Conservation (phyloP, 768 basidiomycete genomes). For the Tylopilus vinaceipallidus region DNA sequence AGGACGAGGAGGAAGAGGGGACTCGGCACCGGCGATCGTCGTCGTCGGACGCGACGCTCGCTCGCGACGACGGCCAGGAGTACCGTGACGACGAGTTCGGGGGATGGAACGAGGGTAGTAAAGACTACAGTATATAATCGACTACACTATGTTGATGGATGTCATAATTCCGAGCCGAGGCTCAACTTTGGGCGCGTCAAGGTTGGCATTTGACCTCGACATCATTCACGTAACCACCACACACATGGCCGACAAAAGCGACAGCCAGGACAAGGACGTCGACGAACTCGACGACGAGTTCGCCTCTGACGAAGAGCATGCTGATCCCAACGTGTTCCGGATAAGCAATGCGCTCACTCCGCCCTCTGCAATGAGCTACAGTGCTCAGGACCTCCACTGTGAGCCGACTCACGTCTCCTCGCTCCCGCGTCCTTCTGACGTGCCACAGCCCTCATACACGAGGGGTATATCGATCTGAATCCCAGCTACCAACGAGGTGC, state of each 20-base stretch:
- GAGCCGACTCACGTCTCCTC: constrained; percentile 11
- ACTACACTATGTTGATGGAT: no score
- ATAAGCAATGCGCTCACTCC: constrained; percentile 42
- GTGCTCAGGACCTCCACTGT: constrained; percentile 50
- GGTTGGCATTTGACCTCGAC: neutral
- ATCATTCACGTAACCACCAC: neutral
- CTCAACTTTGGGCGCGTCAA: no score
- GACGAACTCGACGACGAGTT: constrained; percentile 48
- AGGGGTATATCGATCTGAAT: constrained; percentile 66
- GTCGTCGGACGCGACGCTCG: constrained; percentile 39
- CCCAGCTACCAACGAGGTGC: constrained; percentile 73
- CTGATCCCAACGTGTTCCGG: constrained; percentile 41
- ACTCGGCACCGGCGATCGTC: constrained; percentile 33
- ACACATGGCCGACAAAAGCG: constrained; percentile 19
- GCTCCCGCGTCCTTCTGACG: neutral
- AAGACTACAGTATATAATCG: constrained; percentile 1
- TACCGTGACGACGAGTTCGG: constrained; percentile 35
- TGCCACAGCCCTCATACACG: constrained; percentile 57
- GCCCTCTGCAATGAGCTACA: constrained; percentile 39
- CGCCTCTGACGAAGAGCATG: constrained; percentile 40
- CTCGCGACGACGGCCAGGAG: constrained; percentile 12
- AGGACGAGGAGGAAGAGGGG: constrained; percentile 33
- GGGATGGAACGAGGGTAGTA: constrained; percentile 27
- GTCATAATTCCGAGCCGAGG: neutral
- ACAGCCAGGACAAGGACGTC: constrained; percentile 37